phyloP scores from a whole-genome alignment of 768 basidiomycete genomes.

The Boletus rufocinnamomeus region DNA sequence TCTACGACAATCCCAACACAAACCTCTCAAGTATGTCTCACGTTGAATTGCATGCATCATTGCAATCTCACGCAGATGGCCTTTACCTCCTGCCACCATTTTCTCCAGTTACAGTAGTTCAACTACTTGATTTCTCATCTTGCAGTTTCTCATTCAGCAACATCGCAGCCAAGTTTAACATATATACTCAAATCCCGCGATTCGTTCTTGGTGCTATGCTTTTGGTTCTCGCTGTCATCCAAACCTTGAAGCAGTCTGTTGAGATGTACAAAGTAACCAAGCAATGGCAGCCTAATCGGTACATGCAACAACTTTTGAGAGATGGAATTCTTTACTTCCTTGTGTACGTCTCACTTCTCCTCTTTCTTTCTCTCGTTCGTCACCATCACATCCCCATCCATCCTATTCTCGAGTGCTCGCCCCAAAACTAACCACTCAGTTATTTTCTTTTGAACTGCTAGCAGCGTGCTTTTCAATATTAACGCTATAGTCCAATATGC shows the following conservation, averaged over 20 bases:
- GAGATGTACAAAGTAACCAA: slow-evolving; percentile 12
- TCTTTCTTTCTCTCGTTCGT: neutral
- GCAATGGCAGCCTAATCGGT: slow-evolving; percentile 18
- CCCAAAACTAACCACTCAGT: neutral
- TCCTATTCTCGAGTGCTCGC: neutral
- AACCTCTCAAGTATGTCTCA: neutral
- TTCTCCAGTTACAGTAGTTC: neutral
- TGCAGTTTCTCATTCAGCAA: neutral
- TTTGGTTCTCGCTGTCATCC: slow-evolving; percentile 6
- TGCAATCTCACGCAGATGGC: neutral
- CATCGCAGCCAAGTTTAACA: rapidly evolving
- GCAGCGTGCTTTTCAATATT: neutral
- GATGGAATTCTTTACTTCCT: slow-evolving; percentile 16
- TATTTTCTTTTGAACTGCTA: neutral
- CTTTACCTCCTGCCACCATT: neutral
- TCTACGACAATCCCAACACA: neutral
- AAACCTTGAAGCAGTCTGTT: no score
- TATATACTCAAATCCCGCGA: neutral
- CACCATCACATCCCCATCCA: no score
- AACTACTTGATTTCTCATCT: neutral
- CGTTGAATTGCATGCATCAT: neutral
- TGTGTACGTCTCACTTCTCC: neutral
- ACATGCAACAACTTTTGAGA: slow-evolving; percentile 1
- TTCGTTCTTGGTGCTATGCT: neutral
- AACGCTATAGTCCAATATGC: neutral